Base-by-base conservation (phyloP, 208 protist species). In the Acanthamoeba healyi region DNA sequence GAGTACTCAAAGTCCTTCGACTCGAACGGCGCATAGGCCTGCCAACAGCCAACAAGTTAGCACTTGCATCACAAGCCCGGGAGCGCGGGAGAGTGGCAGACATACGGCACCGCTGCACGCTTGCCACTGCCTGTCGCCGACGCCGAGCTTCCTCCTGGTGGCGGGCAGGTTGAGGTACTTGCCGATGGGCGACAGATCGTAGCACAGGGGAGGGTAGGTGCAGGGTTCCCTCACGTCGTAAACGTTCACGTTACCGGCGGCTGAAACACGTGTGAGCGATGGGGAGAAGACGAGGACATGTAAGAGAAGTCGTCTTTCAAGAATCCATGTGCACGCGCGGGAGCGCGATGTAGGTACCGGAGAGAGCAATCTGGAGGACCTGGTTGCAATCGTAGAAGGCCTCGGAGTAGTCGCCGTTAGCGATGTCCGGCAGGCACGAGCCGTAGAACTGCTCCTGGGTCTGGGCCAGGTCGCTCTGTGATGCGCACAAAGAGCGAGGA, bases 1-100 rank as follows among this genome's bases (percentile, higher is more conserved):
- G 82, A 90, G 58, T 90, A 90, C 58, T 90, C 82, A 44, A 90
- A 90, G 54, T 90, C 82, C 58, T 90, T 90, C 54, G 82, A 90
- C 56, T 90, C 82, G 82, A 90, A 90, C n/a, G 82, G 82, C 49
- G 82, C 82, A 44, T 90, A 90, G 56, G 74, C 74, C 74, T 84
- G 44, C 26, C n/a, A n/a, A n/a, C n/a, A n/a, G n/a, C n/a, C n/a
- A n/a, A n/a, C n/a, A n/a, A n/a, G n/a, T n/a, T n/a, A n/a, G n/a
- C n/a, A n/a, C n/a, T n/a, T n/a, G n/a, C n/a, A n/a, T n/a, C n/a
- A n/a, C n/a, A n/a, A n/a, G n/a, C n/a, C n/a, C n/a, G n/a, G n/a
- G n/a, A n/a, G n/a, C n/a, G n/a, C n/a, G n/a, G n/a, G n/a, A n/a
- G n/a, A n/a, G n/a, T n/a, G n/a, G n/a, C n/a, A n/a, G 34, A 24